Evolutionary conservation across 2,329 filamentous ascomycete genomes (phyloP), one percentile per base, ranked within the genome.

Genomic region (Alternaria hordeiaustralica): DNA sequence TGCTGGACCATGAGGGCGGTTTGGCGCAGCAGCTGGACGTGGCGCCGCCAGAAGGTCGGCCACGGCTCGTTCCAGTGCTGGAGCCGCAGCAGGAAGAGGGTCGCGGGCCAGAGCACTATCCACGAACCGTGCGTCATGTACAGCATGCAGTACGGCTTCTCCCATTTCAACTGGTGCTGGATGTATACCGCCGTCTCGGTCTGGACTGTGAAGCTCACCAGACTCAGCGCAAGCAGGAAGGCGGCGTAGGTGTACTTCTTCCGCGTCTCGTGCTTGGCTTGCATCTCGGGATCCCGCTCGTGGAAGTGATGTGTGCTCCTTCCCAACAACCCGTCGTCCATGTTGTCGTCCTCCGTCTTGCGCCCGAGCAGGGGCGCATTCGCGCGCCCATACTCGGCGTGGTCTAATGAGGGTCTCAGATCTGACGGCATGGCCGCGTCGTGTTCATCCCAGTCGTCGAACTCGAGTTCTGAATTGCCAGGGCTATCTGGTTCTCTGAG

Each of bases 121-220:
- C 96, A 99, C 2, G 94, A 97, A 59, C 95, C 92, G 82, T 99
- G 96, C 11, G 96, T 99, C 69, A 99, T 86, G 82, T 97, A 97
- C 86, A 99, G 88, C 96, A 99, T 99, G 85, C 93, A 97, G 83
- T 97, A 99, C n/a, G 96, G 93, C 84, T 99, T 99, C 82, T 96
- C 89, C 96, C 96, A 99, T 67, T 92, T 89, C 67, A 97, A 82
- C 64, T 96, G 90, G 78, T 95, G 90, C 83, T 98, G 95, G 65
- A 99, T 96, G 82, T 97, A 94, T 10, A 96, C 90, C 11, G 94
- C 95, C 58, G 97, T 93, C 84, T 98, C 95, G 4, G 96, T 98
- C 86, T 99, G 96, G 6, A 97, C 85, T 51, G 93, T 93, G 79
- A 99, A 99, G 76, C 92, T 91, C 63, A 97, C 83, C 75, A 99